These are phyloP conservation scores for Penicillium coffeae DNA, from an alignment of 495 filamentous ascomycete genomes.

Conservation along the genomic window DNA sequence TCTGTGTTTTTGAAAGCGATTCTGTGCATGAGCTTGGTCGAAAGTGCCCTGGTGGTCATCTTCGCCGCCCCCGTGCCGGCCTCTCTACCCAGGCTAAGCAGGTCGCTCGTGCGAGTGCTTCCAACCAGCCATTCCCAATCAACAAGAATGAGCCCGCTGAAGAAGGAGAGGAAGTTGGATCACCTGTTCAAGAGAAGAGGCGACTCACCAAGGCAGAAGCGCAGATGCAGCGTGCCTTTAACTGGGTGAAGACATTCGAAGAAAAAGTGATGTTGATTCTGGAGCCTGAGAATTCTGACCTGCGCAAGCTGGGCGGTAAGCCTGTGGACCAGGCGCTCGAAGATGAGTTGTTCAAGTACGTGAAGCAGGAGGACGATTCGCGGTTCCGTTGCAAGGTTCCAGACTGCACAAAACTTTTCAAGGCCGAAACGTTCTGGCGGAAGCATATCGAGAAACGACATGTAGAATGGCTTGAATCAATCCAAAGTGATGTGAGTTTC, in stretches of 20 bases:
- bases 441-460: conserved; percentile 99
- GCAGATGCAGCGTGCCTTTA: conserved; percentile 90
- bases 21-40: conserved; percentile 92
- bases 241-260: conserved; percentile 99
- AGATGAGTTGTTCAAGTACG: conserved; percentile 80
- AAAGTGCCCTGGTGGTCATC: conserved; percentile 95
- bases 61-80: conserved; percentile 80
- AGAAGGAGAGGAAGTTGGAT: conserved; percentile 57
- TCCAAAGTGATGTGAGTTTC: conserved; percentile 76
- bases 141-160: conserved; percentile 70
- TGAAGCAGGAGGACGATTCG: conserved; percentile 95
- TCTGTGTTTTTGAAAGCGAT: conserved; percentile 97
- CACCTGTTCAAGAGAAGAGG: conserved; percentile 62
- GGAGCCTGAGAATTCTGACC: conserved; percentile 81
- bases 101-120: conserved; percentile 78
- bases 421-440: conserved; percentile 91
- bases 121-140: conserved; percentile 72
- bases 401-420: conserved; percentile 95
- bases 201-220: conserved; percentile 76
- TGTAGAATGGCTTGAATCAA: conserved; percentile 74
- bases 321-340: conserved; percentile 78
- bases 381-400: conserved; percentile 96
- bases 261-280: conserved; percentile 91
- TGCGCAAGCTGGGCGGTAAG: conserved; percentile 85
- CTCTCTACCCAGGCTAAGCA: conserved; percentile 77